Conservation (phyloP, 768 basidiomycete genomes). For the Suillus cothurnatus region DNA sequence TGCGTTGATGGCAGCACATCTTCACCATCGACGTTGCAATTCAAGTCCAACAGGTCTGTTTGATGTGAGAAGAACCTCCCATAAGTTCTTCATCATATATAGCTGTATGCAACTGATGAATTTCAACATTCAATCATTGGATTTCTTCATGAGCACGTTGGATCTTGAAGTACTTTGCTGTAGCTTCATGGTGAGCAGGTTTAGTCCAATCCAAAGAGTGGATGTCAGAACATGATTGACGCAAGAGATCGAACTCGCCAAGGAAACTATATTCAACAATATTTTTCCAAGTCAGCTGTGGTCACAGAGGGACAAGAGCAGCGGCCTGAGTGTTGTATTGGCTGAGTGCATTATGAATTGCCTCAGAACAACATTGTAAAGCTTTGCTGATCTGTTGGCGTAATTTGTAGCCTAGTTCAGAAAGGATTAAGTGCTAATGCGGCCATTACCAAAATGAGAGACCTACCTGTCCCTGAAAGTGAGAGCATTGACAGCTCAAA, state of each 20-base stretch:
- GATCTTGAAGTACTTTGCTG: too few relatives aligned
- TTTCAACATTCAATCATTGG: too few relatives aligned
- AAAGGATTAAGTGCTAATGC: neutral
- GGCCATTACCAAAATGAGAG: neutral
- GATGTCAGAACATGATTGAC: too few relatives aligned
- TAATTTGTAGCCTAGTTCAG: slow-evolving; percentile 33
- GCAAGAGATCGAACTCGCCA: too few relatives aligned
- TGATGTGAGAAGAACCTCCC: neutral
- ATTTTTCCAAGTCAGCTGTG: too few relatives aligned
- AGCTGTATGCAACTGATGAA: too few relatives aligned
- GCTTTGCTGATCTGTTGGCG: slow-evolving; percentile 34
- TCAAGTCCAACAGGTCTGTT: slow-evolving; percentile 6
- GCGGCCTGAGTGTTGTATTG: slow-evolving; percentile 4
- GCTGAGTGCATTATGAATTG: slow-evolving; percentile 27
- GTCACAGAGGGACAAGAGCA: too few relatives aligned
- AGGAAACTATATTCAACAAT: too few relatives aligned
- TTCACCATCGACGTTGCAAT: slow-evolving; percentile 3
- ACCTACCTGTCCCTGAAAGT: neutral
- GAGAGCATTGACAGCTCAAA: neutral
- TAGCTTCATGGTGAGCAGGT: too few relatives aligned
- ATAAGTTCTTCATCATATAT: too few relatives aligned
- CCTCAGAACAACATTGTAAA: slow-evolving; percentile 25
- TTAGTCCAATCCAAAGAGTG: too few relatives aligned
- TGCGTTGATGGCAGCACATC: slow-evolving; percentile 3
- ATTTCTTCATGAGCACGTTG: too few relatives aligned